Percentiles rank a stretch among this genome's conserved stretches.
Evolutionary conservation across 306 rosid species (phyloP).

Genomic region (Prunus mira): DNA sequence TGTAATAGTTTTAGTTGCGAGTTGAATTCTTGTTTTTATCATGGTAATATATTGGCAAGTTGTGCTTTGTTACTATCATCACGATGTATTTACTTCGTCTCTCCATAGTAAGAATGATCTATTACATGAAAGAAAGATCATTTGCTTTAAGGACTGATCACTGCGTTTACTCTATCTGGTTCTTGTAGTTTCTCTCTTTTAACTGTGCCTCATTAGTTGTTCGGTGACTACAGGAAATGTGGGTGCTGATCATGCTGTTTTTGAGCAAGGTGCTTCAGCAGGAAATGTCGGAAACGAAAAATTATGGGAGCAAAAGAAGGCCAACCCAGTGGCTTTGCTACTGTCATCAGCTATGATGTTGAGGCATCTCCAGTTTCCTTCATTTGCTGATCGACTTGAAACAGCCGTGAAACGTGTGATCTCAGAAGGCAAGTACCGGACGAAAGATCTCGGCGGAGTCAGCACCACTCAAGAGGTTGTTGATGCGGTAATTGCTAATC

Average conservation of each 20-base stretch:
- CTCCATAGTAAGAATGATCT: neutral
- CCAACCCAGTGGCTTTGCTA: slow-evolving; percentile 91
- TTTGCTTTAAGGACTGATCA: neutral
- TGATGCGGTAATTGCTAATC: slow-evolving; percentile 66
- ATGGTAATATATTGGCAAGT: neutral
- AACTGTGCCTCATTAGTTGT: slow-evolving; percentile 12
- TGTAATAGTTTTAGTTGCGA: neutral
- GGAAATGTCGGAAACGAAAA: slow-evolving; percentile 81
- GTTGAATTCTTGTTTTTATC: neutral
- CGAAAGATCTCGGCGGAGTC: slow-evolving; percentile 85
- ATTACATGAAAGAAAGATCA: neutral
- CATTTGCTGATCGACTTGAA: slow-evolving; percentile 86
- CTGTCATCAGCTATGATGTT: slow-evolving; percentile 97
- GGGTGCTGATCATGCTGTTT: slow-evolving; percentile 85
- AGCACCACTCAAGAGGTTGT: slow-evolving; percentile 84
- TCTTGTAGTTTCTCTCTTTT: neutral
- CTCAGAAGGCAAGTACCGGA: slow-evolving; percentile 59
- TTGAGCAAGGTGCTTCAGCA: slow-evolving; percentile 99
- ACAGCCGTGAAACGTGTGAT: slow-evolving; percentile 75
- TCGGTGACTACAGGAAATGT: slow-evolving; percentile 65
- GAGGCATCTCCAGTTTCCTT: slow-evolving; percentile 90
- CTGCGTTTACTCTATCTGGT: neutral
- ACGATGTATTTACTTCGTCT: neutral
- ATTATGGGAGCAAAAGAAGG: slow-evolving; percentile 55
- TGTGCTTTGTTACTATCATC: neutral